Evolutionary conservation across 495 filamentous ascomycete genomes (phyloP), one percentile per base, ranked within the genome.

Genomic region (Friedmanniomyces endolithicus): DNA sequence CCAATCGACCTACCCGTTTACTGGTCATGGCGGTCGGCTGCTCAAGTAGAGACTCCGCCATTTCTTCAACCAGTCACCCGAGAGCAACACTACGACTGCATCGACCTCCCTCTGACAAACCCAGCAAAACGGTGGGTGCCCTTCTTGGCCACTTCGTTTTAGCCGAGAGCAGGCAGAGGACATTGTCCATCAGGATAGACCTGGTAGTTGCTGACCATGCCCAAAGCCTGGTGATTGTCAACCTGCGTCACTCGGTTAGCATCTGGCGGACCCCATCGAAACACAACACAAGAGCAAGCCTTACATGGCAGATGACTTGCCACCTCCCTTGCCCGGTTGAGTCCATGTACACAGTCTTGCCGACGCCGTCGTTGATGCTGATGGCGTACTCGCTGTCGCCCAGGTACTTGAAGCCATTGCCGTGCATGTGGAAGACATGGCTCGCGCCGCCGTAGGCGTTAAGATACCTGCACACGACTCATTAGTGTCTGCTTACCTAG

Each of bases 341-440:
- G 20, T 49, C 40, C 53, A 56, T 56, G 23, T 56, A 50, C 33
- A 56, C 17, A 6, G 53, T 56, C 53, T 56, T 56, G 24, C 44
- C 46, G 11, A 49, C 48, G 23, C 53, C 53, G 53, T 50, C 47
- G 24, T 56, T 56, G 53, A 56, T 8, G 27, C 46, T 50, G 37
- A 55, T 34, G 11, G 50, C 35, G n/a, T 37, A 12, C 7, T 29
- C 25, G 17, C 20, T 41, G 25, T 24, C 25, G 11, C 52, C 45
- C 1, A 48, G 39, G 56, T 59, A 56, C 40, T 22, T 51, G 47
- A 56, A 47, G 20, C 53, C 44, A 29, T 60, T 57, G 22, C 57
- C 57, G 40, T 60, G 57, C 57, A 53, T 55, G 40, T 60, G 57
- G 44, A 56, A 53, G 2, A 57, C 53, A 46, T 60, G 57, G 16